Evolutionary conservation across 306 rosid species (phyloP).

Genomic region (Gleditsia sinensis): DNA sequence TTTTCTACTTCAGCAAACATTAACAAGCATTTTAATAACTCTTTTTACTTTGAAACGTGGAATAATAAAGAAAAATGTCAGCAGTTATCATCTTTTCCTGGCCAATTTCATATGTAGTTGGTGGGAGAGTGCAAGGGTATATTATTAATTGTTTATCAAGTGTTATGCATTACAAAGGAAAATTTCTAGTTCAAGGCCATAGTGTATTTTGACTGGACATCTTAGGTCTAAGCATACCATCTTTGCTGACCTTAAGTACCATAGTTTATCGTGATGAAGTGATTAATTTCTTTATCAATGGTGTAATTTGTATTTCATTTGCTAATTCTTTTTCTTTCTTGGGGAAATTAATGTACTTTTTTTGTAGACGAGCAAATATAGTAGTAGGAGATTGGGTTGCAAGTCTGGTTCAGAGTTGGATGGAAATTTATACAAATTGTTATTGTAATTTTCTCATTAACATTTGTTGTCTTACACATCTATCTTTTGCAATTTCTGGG

Average conservation of each 20-base stretch:
- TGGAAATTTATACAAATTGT: not conserved
- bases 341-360: not conserved
- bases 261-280: not conserved
- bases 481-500: no score
- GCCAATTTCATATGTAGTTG: constrained; percentile 14
- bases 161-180: not conserved
- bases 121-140: not conserved
- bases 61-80: not conserved
- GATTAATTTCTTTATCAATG: not conserved
- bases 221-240: not conserved
- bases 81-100: constrained; percentile 16
- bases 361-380: not conserved
- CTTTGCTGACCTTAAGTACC: not conserved
- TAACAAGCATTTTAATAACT: not conserved
- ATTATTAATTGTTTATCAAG: not conserved
- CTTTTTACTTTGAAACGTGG: not conserved
- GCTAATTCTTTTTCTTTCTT: not conserved
- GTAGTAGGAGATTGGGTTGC: not conserved
- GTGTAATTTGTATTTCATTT: not conserved
- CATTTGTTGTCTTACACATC: no score
- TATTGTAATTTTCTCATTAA: no score
- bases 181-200: not conserved
- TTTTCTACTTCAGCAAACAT: not conserved
- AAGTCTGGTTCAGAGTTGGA: not conserved
- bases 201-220: not conserved